phyloP scores from a whole-genome alignment of 306 rosid species.

The Cucurbita argyrosperma region DNA sequence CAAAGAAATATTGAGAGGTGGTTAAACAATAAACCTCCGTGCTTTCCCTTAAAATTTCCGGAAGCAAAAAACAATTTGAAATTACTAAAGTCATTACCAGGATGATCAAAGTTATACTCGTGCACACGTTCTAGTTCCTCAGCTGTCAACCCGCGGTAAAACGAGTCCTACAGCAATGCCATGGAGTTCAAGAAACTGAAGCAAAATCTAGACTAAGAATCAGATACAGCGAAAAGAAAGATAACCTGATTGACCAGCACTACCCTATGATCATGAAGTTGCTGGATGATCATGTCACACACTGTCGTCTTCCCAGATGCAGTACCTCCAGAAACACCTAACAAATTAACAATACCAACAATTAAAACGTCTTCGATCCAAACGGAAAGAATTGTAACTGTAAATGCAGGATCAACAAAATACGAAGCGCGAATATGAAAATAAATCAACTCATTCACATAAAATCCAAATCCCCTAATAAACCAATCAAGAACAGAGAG shows the following conservation, averaged over 20 bases:
- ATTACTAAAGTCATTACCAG: slow-evolving; percentile 33
- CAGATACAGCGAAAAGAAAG: background rate
- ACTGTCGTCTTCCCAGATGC: slow-evolving; percentile 98
- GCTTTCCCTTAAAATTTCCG: background rate
- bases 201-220: background rate
- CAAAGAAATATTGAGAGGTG: background rate
- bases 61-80: background rate
- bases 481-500: background rate
- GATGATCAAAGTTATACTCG: slow-evolving; percentile 96
- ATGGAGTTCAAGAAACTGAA: background rate
- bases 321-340: slow-evolving; percentile 97
- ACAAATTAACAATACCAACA: background rate
- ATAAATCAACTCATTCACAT: background rate
- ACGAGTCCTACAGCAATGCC: slow-evolving; percentile 45
- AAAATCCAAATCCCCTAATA: background rate
- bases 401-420: background rate
- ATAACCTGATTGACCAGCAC: slow-evolving; percentile 83
- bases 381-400: background rate
- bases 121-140: slow-evolving; percentile 60
- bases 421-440: background rate
- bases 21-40: background rate
- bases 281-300: slow-evolving; percentile 95
- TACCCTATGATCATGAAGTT: slow-evolving; percentile 93
- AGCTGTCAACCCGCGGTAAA: slow-evolving; percentile 89
- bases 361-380: background rate